phyloP scores from a whole-genome alignment of 768 basidiomycete genomes.

The Mycena epipterygia region DNA sequence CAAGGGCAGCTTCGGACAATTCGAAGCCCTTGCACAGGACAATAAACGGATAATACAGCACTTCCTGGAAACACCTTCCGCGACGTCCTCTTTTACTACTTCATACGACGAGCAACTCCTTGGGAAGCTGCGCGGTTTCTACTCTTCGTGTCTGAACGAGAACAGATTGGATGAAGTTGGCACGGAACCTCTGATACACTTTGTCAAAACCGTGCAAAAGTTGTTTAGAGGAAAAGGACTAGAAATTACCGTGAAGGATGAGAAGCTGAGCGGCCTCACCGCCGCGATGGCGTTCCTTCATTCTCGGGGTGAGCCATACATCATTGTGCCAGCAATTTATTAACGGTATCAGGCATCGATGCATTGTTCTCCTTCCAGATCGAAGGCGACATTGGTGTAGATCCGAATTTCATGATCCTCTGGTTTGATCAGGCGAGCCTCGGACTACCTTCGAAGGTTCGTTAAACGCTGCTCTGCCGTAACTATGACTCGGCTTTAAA shows the following conservation, averaged over 20 bases:
- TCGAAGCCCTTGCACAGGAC: conserved; percentile 77
- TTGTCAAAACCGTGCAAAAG: conserved; percentile 72
- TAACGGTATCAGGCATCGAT: conserved; percentile 68
- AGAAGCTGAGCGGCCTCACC: conserved; percentile 72
- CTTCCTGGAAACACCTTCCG: conserved; percentile 69
- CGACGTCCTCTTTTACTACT: conserved; percentile 47
- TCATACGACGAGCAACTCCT: conserved; percentile 69
- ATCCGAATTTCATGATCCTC: conserved; percentile 87
- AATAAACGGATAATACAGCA: conserved; percentile 85
- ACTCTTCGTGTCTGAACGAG: conserved; percentile 87
- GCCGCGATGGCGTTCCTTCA: conserved; percentile 89
- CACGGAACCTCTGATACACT: conserved; percentile 73
- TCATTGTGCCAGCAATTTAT: background rate
- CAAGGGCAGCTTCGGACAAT: conserved; percentile 79
- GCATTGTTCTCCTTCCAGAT: conserved; percentile 86
- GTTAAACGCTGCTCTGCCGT: conserved; percentile 7
- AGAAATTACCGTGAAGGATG: conserved; percentile 45
- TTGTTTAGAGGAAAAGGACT: conserved; percentile 70
- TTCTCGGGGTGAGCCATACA: conserved; percentile 72
- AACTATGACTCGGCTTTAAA: background rate
- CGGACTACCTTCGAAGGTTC: conserved; percentile 90
- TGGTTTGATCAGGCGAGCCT: conserved; percentile 88
- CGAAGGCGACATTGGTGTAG: conserved; percentile 89
- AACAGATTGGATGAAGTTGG: conserved; percentile 82
- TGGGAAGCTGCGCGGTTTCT: conserved; percentile 78